These are phyloP conservation scores for Exserohilum rostratum DNA, from an alignment of 2,329 filamentous ascomycete genomes.

Conservation along the genomic window DNA sequence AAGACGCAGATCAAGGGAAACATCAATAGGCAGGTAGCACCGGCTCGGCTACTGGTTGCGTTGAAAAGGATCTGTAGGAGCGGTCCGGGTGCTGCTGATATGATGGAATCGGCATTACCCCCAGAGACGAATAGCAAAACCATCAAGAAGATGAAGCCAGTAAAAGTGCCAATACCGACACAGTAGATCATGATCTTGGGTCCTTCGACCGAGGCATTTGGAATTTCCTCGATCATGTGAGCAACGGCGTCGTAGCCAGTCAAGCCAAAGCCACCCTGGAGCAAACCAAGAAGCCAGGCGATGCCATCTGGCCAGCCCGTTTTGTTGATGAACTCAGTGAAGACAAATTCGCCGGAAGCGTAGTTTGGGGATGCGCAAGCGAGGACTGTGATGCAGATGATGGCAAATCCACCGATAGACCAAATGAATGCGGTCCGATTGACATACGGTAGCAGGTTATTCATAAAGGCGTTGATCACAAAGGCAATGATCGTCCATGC, in stretches of 20 bases:
- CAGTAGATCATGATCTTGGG: constrained; percentile 71
- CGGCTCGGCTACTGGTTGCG: constrained; percentile 66
- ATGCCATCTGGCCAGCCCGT: constrained; percentile 73
- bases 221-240: constrained; percentile 67
- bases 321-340: constrained; percentile 69
- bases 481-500: constrained; percentile 67
- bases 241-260: constrained; percentile 62
- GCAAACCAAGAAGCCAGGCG: constrained; percentile 57
- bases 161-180: constrained; percentile 66
- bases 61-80: constrained; percentile 67
- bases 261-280: constrained; percentile 62
- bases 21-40: constrained; percentile 69
- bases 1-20: constrained; percentile 69
- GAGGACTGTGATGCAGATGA: constrained; percentile 73
- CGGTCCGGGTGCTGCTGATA: constrained; percentile 62
- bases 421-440: constrained; percentile 74
- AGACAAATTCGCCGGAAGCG: constrained; percentile 69
- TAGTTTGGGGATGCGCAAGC: constrained; percentile 70
- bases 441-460: constrained; percentile 65
- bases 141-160: constrained; percentile 67
- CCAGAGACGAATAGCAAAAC: constrained; percentile 69
- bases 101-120: constrained; percentile 61
- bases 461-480: constrained; percentile 69
- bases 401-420: constrained; percentile 70
- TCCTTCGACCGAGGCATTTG: constrained; percentile 63